phyloP scores from a whole-genome alignment of 176 grass and related monocot genomes.

The Cenchrus americanus region DNA sequence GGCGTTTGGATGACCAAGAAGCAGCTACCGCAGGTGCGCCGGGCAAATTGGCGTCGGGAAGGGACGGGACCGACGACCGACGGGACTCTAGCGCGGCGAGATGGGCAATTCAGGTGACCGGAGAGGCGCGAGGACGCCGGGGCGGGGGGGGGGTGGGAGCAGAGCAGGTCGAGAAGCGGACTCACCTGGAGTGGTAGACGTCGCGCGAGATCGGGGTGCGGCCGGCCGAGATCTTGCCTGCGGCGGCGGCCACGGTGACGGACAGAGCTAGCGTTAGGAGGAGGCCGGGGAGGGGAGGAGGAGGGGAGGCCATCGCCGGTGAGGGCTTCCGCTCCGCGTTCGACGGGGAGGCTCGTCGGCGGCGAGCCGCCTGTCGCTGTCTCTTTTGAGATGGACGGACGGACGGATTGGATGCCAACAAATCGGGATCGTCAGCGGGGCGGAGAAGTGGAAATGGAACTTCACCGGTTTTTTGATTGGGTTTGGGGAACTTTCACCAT shows the following conservation, averaged over 20 bases:
- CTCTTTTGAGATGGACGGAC: neutral
- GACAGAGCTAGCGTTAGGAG: conserved; percentile 24
- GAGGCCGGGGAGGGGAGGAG: neutral
- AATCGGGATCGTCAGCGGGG: neutral
- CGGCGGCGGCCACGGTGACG: conserved; percentile 18
- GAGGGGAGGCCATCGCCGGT: conserved; percentile 30
- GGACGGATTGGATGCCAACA: neutral
- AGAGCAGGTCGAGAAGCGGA: neutral
- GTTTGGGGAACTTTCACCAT: too few relatives aligned
- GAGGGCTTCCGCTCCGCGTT: neutral
- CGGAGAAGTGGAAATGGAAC: neutral
- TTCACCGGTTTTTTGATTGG: neutral
- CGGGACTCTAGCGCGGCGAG: too few relatives aligned
- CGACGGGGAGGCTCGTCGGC: conserved; percentile 14
- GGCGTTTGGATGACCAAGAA: too few relatives aligned
- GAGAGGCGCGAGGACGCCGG: neutral
- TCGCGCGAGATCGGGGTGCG: conserved; percentile 58
- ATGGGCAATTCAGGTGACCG: neutral
- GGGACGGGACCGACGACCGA: neutral
- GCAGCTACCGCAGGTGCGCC: neutral
- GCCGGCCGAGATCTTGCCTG: conserved; percentile 37
- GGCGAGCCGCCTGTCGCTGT: conserved; percentile 16
- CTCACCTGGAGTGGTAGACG: conserved; percentile 92
- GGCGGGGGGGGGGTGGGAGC: too few relatives aligned
- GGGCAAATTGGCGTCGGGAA: neutral